These are phyloP conservation scores for Debaryomyces sp. DNA, from an alignment of 1,139 yeast species.

Conservation along the genomic window DNA sequence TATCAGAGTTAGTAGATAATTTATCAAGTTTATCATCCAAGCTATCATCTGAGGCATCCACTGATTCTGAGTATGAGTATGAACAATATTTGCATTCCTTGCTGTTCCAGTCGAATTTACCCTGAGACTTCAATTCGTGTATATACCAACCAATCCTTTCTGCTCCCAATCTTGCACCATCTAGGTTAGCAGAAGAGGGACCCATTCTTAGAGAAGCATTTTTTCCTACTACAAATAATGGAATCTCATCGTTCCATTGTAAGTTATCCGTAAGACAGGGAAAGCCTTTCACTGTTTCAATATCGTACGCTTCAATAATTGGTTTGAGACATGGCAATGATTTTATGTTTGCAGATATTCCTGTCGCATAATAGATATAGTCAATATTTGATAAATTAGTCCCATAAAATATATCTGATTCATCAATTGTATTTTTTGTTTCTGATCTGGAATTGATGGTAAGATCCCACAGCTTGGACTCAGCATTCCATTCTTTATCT, in stretches of 20 bases:
- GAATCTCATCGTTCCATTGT: slow-evolving; percentile 44
- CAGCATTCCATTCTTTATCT: slow-evolving; percentile 24
- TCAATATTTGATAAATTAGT: slow-evolving; percentile 23
- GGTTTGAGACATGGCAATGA: slow-evolving; percentile 32
- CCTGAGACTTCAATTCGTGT: slow-evolving; percentile 29
- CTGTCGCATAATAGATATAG: slow-evolving; percentile 49
- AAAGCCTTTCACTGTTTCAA: slow-evolving; percentile 36
- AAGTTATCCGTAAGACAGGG: slow-evolving; percentile 51
- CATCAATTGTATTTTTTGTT: slow-evolving; percentile 10
- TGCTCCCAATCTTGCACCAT: slow-evolving; percentile 52
- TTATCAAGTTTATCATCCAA: slow-evolving; percentile 11
- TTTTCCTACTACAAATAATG: slow-evolving; percentile 47
- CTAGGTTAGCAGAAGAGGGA: slow-evolving; percentile 52
- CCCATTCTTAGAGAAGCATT: slow-evolving; percentile 49
- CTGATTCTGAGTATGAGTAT: slow-evolving; percentile 5
- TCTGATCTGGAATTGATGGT: slow-evolving; percentile 14
- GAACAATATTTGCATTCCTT: slow-evolving; percentile 3
- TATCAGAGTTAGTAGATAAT: slow-evolving; percentile 6
- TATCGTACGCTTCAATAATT: slow-evolving; percentile 28
- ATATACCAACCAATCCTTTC: slow-evolving; percentile 48
- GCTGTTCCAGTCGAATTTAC: slow-evolving; percentile 27
- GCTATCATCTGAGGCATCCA: slow-evolving; percentile 2
- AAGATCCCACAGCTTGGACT: slow-evolving; percentile 21
- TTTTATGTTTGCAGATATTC: slow-evolving; percentile 35
- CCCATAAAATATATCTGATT: neutral